A percentile compares a stretch with the other conserved stretches of the same genome.
Conservation (phyloP, 1,139 yeast species). For the Arxiozyma bovina region DNA sequence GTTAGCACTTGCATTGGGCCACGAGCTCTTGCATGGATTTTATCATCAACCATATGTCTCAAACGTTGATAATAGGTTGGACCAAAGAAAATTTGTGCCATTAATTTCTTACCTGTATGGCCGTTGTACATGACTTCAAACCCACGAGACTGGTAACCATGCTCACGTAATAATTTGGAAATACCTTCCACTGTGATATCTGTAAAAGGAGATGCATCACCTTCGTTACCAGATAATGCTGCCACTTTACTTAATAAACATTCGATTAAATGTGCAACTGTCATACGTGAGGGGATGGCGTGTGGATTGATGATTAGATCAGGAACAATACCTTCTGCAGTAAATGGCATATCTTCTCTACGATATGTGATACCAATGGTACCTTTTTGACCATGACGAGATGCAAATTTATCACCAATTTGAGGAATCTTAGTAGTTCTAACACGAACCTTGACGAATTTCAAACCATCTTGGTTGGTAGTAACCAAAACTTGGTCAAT, state of each 20-base stretch:
- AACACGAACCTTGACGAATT: conserved; percentile 96
- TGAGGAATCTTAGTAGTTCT: conserved; percentile 98
- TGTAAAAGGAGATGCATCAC: conserved; percentile 98
- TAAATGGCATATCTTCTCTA: conserved; percentile 98
- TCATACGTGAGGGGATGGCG: conserved; percentile 99
- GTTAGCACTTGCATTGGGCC: conserved; percentile 98
- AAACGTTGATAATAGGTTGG: conserved; percentile 97
- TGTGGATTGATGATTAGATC: conserved; percentile 97
- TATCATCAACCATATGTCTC: conserved; percentile 98
- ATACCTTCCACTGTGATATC: conserved; percentile 97
- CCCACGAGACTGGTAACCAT: conserved; percentile 97
- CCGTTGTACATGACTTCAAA: conserved; percentile 98
- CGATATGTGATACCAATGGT: conserved; percentile 98
- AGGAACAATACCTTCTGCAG: conserved; percentile 94
- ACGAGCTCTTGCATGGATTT: conserved; percentile 98
- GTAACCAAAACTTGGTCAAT: conserved; percentile 95
- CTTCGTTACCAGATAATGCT: conserved; percentile 89
- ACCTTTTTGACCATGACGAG: conserved; percentile 99
- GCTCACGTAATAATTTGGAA: conserved; percentile 81
- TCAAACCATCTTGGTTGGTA: conserved; percentile 95
- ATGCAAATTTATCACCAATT: conserved; percentile 98
- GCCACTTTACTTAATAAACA: conserved; percentile 94
- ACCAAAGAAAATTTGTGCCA: conserved; percentile 98
- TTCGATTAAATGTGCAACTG: conserved; percentile 98
- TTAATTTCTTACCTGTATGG: conserved; percentile 92